These are phyloP conservation scores for Penicillium sp. DNA, from an alignment of 2,329 filamentous ascomycete species.

Conservation along the genomic window DNA sequence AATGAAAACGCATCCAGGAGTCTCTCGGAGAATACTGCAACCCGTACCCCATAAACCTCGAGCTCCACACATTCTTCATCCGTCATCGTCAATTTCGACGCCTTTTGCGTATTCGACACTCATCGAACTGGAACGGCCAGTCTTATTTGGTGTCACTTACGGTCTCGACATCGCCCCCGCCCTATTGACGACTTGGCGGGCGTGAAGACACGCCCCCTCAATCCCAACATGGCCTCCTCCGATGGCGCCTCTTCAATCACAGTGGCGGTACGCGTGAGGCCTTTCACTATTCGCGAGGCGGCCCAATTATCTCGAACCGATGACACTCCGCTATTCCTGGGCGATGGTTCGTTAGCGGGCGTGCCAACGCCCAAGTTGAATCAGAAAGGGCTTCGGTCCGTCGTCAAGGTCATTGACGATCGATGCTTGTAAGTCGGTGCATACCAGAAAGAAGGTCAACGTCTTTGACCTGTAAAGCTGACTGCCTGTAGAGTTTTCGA, in stretches of 20 bases:
- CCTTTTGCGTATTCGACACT: conserved; percentile 1
- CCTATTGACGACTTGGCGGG: conserved; percentile 16
- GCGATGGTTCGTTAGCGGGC: conserved; percentile 89
- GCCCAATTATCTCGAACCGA: conserved; percentile 74
- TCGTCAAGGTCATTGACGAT: conserved; percentile 95
- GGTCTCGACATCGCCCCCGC: conserved; percentile 18
- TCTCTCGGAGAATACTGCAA: conserved; percentile 24
- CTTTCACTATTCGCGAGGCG: conserved; percentile 81
- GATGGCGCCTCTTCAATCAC: conserved; percentile 47
- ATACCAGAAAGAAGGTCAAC: neutral
- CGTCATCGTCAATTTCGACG: conserved; percentile 15
- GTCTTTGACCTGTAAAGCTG: conserved; percentile 10
- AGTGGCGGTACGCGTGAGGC: conserved; percentile 55
- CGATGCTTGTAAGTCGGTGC: conserved; percentile 71
- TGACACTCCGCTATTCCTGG: conserved; percentile 86
- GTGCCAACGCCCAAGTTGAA: conserved; percentile 77
- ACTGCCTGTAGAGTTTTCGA: conserved; percentile 71
- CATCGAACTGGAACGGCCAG: no score
- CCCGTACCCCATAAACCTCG: conserved; percentile 20
- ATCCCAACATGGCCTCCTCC: conserved; percentile 35
- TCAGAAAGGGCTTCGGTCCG: conserved; percentile 77
- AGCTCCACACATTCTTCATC: conserved; percentile 28
- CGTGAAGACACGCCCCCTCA: conserved; percentile 6
- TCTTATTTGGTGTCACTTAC: conserved; percentile 9
- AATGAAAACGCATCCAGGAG: conserved; percentile 20